Conservation (phyloP, 73 alveolate species). For the Tetrahymena elliotti region DNA sequence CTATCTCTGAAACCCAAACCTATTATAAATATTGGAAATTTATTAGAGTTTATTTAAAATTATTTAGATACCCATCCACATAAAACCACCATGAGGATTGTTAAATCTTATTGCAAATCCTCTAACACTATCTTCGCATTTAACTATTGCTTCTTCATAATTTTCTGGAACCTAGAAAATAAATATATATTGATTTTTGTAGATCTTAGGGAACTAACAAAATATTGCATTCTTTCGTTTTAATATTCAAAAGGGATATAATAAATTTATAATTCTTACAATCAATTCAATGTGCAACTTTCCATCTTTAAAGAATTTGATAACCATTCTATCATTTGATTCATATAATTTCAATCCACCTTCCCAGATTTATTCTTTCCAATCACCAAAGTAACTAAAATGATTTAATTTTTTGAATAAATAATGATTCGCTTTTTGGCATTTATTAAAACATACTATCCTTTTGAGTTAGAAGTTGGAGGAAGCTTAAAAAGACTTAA, state of each 20-base stretch:
- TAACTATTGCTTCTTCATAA: neutral
- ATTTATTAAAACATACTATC: neutral
- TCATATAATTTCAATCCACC: neutral
- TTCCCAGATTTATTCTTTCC: neutral
- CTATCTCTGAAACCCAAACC: neutral
- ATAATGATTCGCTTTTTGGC: neutral
- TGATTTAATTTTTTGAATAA: neutral
- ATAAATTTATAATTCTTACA: neutral
- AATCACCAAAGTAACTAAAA: neutral
- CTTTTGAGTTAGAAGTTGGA: neutral
- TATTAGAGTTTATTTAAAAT: neutral
- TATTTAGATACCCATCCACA: neutral
- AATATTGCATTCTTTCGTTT: too few species aligned
- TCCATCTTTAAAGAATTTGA: neutral
- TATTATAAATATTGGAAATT: neutral
- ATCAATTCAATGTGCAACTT: neutral
- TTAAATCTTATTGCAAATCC: neutral
- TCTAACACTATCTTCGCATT: constrained; percentile 1
- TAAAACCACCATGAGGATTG: neutral
- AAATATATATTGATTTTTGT: neutral
- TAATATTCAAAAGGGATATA: too few species aligned
- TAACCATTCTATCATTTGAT: neutral
- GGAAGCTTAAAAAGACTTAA: neutral
- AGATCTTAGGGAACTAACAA: neutral
- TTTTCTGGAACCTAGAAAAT: neutral